Percentiles rank a stretch among this genome's conserved stretches.
Evolutionary conservation across 495 filamentous ascomycete genomes (phyloP).

Genomic region (Penicillium macrosclerotiorum): DNA sequence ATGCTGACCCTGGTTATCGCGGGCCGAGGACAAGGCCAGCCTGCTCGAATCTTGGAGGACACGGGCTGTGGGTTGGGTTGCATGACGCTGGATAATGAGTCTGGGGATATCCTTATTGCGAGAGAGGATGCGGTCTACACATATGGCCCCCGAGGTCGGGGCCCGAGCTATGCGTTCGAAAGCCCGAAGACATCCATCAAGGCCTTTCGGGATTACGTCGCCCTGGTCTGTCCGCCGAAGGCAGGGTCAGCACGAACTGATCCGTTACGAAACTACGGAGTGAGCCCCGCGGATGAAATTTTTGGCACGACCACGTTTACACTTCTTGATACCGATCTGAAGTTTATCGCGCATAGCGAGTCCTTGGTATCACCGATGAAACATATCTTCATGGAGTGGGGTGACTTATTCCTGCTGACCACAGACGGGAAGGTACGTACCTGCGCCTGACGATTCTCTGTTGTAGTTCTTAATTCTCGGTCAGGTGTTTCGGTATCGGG

Average conservation of each 20-base stretch:
- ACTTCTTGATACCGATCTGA: conserved; percentile 82
- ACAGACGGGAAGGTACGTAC: conserved; percentile 79
- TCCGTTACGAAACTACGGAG: conserved; percentile 62
- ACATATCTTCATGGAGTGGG: conserved; percentile 83
- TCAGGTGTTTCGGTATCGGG: conserved; percentile 84
- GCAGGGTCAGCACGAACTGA: conserved; percentile 50
- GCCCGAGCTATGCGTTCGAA: conserved; percentile 85
- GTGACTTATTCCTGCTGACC: conserved; percentile 81
- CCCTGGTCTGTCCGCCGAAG: conserved; percentile 82
- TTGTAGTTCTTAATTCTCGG: background rate
- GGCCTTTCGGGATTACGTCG: conserved; percentile 82
- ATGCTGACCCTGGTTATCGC: conserved; percentile 83
- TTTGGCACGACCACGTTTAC: conserved; percentile 85
- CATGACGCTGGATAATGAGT: conserved; percentile 79
- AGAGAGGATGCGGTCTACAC: conserved; percentile 94
- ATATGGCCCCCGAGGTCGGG: conserved; percentile 82
- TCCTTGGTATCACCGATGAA: conserved; percentile 75
- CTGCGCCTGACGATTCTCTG: background rate
- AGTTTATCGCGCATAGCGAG: conserved; percentile 89
- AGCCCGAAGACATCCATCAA: conserved; percentile 80
- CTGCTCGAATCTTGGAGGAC: conserved; percentile 83
- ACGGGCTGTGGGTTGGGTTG: conserved; percentile 86
- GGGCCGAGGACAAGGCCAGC: conserved; percentile 84
- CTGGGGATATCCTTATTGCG: conserved; percentile 82
- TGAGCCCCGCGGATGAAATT: conserved; percentile 64